These are phyloP conservation scores for Sordariomycetes sp. DNA, from an alignment of 2,329 filamentous ascomycete species.

Conservation along the genomic window DNA sequence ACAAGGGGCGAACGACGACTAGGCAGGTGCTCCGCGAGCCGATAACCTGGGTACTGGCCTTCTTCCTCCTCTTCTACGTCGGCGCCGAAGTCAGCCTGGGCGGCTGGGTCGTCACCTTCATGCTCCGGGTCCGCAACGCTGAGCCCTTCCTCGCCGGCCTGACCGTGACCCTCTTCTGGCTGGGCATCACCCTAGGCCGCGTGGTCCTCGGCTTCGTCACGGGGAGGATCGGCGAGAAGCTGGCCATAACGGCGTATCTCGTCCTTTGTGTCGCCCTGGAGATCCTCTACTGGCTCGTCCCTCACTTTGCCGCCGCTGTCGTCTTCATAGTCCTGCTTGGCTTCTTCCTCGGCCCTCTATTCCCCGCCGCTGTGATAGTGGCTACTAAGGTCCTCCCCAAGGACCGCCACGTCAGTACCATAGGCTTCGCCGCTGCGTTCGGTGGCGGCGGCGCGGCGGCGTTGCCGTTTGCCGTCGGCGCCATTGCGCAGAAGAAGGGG, in stretches of 20 bases:
- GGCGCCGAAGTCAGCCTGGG: constrained; percentile 65
- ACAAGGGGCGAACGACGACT: constrained; percentile 29
- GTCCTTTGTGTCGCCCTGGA: constrained; percentile 48
- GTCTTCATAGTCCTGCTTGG: constrained; percentile 60
- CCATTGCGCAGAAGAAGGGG: constrained; percentile 44
- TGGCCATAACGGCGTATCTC: constrained; percentile 50
- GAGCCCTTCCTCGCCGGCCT: constrained; percentile 60
- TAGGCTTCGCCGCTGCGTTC: constrained; percentile 67
- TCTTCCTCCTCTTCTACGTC: constrained; percentile 69
- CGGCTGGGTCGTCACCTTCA: constrained; percentile 78
- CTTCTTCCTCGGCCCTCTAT: constrained; percentile 69
- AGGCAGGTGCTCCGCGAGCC: constrained; percentile 28
- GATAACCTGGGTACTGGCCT: constrained; percentile 53
- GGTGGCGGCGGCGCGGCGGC: constrained; percentile 59
- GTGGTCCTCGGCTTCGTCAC: constrained; percentile 69
- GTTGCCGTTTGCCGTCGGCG: constrained; percentile 52
- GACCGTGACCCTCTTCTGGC: constrained; percentile 71
- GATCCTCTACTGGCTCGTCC: constrained; percentile 71
- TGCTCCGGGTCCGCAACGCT: constrained; percentile 64
- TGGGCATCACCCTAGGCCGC: constrained; percentile 64
- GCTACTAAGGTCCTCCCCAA: constrained; percentile 56
- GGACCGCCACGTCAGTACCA: constrained; percentile 59
- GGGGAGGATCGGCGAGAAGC: constrained; percentile 57
- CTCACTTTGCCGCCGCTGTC: constrained; percentile 59
- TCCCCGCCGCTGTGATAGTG: constrained; percentile 58